A percentile compares a stretch with the other conserved stretches of the same genome.
phyloP scores from a whole-genome alignment of 2,329 filamentous ascomycete genomes.

The Colletotrichum viniferum region DNA sequence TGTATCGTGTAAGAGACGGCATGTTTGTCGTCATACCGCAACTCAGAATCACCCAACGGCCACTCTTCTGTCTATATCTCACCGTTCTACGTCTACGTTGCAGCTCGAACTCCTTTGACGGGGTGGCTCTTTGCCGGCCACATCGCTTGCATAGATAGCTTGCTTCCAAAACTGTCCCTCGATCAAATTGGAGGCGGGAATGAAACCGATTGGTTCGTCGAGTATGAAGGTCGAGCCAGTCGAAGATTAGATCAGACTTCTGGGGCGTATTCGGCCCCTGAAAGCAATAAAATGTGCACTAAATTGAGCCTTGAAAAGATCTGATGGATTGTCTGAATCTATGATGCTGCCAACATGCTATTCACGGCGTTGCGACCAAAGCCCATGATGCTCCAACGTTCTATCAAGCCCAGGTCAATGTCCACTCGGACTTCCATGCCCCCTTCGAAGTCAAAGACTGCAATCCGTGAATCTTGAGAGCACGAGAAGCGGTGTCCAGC shows the following conservation, averaged over 20 bases:
- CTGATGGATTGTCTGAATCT: neutral
- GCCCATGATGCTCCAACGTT: neutral
- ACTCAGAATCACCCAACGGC: no score
- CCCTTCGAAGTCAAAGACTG: neutral
- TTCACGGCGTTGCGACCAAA: rapidly evolving
- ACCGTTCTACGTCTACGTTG: no score
- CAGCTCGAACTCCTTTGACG: no score
- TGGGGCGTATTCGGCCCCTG: neutral
- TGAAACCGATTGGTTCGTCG: no score
- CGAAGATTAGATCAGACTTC: neutral
- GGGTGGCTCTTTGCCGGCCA: no score
- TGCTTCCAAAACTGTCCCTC: no score
- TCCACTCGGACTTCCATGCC: slow-evolving; percentile 2
- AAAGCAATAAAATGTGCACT: neutral
- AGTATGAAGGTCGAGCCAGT: no score
- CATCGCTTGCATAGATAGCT: no score
- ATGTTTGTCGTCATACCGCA: no score
- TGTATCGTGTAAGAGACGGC: no score
- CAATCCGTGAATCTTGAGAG: neutral
- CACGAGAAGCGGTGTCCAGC: neutral
- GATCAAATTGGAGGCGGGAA: no score
- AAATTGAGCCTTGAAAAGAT: neutral
- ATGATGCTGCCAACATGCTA: neutral
- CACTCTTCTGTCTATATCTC: no score
- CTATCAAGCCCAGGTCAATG: neutral